Percentiles rank a stretch among this genome's conserved stretches.
Conservation (phyloP, 140 eudicot species). For the Oenanthe javanica region DNA sequence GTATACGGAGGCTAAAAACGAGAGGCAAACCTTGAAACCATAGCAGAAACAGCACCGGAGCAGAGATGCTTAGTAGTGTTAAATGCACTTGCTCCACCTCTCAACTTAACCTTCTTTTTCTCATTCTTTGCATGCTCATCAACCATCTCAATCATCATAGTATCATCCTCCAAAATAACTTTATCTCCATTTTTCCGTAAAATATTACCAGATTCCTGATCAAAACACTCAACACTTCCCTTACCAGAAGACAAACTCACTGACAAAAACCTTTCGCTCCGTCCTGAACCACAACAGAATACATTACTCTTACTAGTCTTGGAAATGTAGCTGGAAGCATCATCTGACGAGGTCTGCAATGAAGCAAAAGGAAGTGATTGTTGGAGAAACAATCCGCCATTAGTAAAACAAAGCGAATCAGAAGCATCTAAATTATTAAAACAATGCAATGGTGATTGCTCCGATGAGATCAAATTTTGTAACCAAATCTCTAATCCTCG, state of each 20-base stretch:
- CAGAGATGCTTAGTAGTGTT: conserved; percentile 90
- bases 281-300: conserved; percentile 9
- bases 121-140: conserved; percentile 4
- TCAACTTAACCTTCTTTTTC: conserved; percentile 16
- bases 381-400: conserved; percentile 66
- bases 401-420: conserved; percentile 11
- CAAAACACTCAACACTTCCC: conserved; percentile 27
- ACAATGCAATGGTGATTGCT: conserved; percentile 7
- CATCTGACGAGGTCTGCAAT: conserved; percentile 13
- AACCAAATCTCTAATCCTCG: conserved; percentile 44
- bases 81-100: conserved; percentile 44
- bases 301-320: conserved; percentile 20
- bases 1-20: neutral
- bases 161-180: conserved; percentile 18
- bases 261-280: conserved; percentile 37
- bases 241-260: conserved; percentile 57
- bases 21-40: conserved; percentile 70
- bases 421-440: neutral
- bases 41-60: conserved; percentile 98
- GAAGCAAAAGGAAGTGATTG: conserved; percentile 37
- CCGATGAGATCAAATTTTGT: conserved; percentile 22
- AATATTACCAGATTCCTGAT: conserved; percentile 17
- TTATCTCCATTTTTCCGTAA: conserved; percentile 29
- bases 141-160: conserved; percentile 10
- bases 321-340: conserved; percentile 11